A percentile compares a stretch with the other conserved stretches of the same genome.
These are phyloP conservation scores for Piper betle DNA, from an alignment of 164 flowering plant genomes.

Conservation along the genomic window DNA sequence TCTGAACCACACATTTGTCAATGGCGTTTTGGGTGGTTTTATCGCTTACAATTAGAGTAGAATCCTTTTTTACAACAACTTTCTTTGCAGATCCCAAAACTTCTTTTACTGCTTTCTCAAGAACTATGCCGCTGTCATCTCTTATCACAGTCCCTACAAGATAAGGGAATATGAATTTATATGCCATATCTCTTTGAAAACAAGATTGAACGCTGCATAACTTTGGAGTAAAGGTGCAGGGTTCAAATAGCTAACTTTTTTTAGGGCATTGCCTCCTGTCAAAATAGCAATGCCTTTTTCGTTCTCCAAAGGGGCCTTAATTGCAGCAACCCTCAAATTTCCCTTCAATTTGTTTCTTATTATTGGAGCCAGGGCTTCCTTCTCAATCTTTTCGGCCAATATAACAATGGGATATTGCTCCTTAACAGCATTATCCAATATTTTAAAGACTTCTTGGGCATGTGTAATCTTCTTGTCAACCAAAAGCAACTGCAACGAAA, in stretches of 20 bases:
- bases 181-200: too few species aligned
- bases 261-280: conserved; percentile 55
- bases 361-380: conserved; percentile 72
- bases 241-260: not conserved
- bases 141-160: conserved; percentile 68
- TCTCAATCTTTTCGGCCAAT: conserved; percentile 72
- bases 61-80: conserved; percentile 67
- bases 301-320: conserved; percentile 89
- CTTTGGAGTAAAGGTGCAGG: too few species aligned
- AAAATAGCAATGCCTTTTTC: conserved; percentile 83
- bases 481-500: conserved; percentile 68
- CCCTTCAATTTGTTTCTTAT: conserved; percentile 79
- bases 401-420: conserved; percentile 67
- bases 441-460: conserved; percentile 58
- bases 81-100: conserved; percentile 63
- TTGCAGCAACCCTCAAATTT: conserved; percentile 61
- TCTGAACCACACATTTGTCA: conserved; percentile 50
- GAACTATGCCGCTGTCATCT: conserved; percentile 62
- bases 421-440: conserved; percentile 66
- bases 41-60: conserved; percentile 76
- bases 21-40: conserved; percentile 67
- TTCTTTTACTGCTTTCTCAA: conserved; percentile 58
- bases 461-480: conserved; percentile 69
- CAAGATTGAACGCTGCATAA: too few species aligned
- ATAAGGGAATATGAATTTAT: conserved; percentile 4